These are phyloP conservation scores for Firmiana major DNA, from an alignment of 345 rosid genomes.

Conservation along the genomic window DNA sequence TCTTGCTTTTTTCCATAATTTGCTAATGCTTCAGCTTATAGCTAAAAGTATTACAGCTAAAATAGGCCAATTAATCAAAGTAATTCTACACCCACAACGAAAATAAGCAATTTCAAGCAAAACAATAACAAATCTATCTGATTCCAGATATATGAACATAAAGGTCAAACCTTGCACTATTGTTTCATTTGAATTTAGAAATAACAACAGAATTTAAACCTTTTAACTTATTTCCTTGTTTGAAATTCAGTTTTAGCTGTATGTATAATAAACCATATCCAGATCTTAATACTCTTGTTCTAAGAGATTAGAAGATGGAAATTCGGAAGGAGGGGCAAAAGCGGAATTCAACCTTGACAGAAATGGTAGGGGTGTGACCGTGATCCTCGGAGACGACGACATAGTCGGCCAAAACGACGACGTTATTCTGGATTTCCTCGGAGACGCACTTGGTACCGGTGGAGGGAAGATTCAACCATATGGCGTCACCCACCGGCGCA, in stretches of 20 bases:
- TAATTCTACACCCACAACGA: neutral
- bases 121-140: neutral
- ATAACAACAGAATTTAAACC: neutral
- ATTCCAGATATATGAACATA: neutral
- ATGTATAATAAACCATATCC: neutral
- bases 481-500: slow-evolving; percentile 35
- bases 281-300: neutral
- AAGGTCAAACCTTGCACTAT: neutral
- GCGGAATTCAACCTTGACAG: slow-evolving; percentile 52
- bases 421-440: slow-evolving; percentile 76
- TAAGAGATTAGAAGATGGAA: neutral
- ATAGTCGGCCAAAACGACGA: slow-evolving; percentile 81
- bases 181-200: neutral
- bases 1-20: neutral
- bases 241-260: neutral
- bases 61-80: neutral
- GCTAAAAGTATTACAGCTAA: neutral
- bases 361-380: slow-evolving; percentile 44
- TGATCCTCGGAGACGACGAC: slow-evolving; percentile 62
- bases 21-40: neutral
- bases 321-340: neutral
- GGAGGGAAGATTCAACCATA: slow-evolving; percentile 74
- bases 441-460: slow-evolving; percentile 84
- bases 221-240: neutral
- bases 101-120: neutral